These are phyloP conservation scores for Centrapalus pauciflorus DNA, from an alignment of 129 eudicot genomes.

Conservation along the genomic window DNA sequence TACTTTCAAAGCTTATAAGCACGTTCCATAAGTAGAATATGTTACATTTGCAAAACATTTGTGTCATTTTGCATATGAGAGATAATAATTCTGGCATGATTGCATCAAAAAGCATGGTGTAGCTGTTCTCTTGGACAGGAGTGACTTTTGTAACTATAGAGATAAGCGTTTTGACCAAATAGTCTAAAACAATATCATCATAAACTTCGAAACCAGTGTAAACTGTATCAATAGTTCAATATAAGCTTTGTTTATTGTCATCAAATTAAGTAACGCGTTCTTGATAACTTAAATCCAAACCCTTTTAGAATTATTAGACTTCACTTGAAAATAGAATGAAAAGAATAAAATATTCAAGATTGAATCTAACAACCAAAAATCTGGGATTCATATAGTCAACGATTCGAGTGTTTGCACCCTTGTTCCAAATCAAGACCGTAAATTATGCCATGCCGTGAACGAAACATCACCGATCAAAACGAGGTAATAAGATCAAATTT, in stretches of 20 bases:
- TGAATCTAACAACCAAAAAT: not conserved
- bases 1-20: not conserved
- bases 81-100: not conserved
- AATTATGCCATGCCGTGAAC: not conserved
- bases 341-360: not conserved
- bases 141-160: not conserved
- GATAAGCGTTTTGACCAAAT: not conserved
- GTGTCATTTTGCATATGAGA: not conserved
- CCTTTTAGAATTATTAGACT: not conserved
- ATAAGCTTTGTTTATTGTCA: not conserved
- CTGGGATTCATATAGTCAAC: slow-evolving; percentile 13
- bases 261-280: not conserved
- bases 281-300: not conserved
- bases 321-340: not conserved
- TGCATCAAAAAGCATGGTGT: slow-evolving; percentile 2
- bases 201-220: not conserved
- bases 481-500: not conserved
- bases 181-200: not conserved
- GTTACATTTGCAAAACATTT: not conserved
- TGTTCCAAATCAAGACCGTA: not conserved
- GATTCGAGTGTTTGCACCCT: not conserved
- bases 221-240: no score
- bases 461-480: not conserved
- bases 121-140: not conserved
- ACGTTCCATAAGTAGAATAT: not conserved